Base-by-base conservation (phyloP, 2,329 filamentous ascomycete genomes). In the Akanthomyces dipterigenus region DNA sequence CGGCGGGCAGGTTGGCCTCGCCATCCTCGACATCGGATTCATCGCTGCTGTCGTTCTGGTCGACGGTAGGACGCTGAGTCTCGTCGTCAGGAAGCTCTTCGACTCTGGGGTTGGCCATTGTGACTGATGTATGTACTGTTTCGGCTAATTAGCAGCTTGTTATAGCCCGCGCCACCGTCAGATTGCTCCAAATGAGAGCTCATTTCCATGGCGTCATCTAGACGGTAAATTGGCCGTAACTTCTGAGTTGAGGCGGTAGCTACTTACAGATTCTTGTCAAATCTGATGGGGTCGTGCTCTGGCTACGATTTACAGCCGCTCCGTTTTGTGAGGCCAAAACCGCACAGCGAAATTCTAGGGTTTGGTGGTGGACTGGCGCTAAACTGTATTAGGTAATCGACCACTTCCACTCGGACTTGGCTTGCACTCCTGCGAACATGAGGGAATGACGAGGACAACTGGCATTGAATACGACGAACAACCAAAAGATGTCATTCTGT, bases 61-160 rank as follows among this genome's bases (percentile, higher is more conserved):
- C 87, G 72, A 89, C 84, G 72, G 84, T 86, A 74, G 85, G 84
- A 86, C 95, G 93, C 82, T 90, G 87, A 75, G 87, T 84, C 82
- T 91, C 88, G 73, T 93, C 92, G 76, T 98, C 95, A 71, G 91
- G 89, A 73, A 99, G 87, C 82, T 99, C 95, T 85, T 99, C 93
- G 80, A 98, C 88, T 80, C 93, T 90, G 78, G 93, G 91, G 84
- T 97, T 96, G 77, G 95, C 89, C 95, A 99, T 99, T 78, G 79
- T 90, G 75, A 72, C 68, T 67, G 73, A 57, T 62, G 34, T 70
- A 76, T 72, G 68, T 69, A 70, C 49, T 48, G 26, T 49, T 49
- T 55, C 24, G 58, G 28, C 22, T 40, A 31, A 50, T 61, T 61
- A 61, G 58, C 58, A 28, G 40, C 18, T 28, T 43, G 31, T 20